Evolutionary conservation across 306 rosid genomes (phyloP).

Genomic region (Erythrophleum fordii): DNA sequence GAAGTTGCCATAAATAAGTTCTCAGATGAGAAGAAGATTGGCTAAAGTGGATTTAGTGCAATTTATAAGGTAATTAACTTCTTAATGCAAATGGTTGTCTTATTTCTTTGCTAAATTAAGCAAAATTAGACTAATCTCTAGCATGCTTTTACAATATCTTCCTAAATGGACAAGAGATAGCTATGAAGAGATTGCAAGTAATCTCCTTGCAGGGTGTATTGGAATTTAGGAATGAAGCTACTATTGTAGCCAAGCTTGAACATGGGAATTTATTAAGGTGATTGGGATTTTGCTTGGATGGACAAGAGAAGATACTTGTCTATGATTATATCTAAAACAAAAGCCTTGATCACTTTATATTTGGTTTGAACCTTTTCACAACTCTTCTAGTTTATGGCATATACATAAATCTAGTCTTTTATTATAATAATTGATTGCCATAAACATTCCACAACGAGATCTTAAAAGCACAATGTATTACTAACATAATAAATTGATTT

Average conservation of each 20-base stretch:
- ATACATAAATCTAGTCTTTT: not conserved
- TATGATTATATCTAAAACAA: slow-evolving; percentile 62
- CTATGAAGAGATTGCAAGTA: slow-evolving; percentile 61
- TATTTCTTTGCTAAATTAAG: too few species aligned
- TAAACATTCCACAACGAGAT: too few species aligned
- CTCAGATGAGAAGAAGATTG: slow-evolving; percentile 33
- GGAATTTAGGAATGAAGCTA: slow-evolving; percentile 62
- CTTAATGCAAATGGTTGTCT: too few species aligned
- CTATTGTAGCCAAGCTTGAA: slow-evolving; percentile 60
- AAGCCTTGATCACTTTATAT: slow-evolving; percentile 53
- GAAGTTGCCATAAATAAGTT: slow-evolving; percentile 44
- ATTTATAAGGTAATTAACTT: slow-evolving; percentile 42
- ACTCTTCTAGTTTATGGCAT: too few species aligned
- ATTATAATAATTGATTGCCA: not conserved
- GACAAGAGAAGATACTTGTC: slow-evolving; percentile 59
- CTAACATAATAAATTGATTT: slow-evolving; percentile 1
- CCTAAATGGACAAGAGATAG: slow-evolving; percentile 44
- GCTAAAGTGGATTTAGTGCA: slow-evolving; percentile 50
- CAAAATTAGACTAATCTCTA: too few species aligned
- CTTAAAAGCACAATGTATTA: not conserved
- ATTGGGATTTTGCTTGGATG: slow-evolving; percentile 64
- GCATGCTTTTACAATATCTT: slow-evolving; percentile 60
- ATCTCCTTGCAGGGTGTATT: slow-evolving; percentile 59
- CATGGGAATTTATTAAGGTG: slow-evolving; percentile 61
- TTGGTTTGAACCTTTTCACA: slow-evolving; percentile 34